phyloP scores from a whole-genome alignment of 495 filamentous ascomycete genomes.

The Trichoderma reesei region DNA sequence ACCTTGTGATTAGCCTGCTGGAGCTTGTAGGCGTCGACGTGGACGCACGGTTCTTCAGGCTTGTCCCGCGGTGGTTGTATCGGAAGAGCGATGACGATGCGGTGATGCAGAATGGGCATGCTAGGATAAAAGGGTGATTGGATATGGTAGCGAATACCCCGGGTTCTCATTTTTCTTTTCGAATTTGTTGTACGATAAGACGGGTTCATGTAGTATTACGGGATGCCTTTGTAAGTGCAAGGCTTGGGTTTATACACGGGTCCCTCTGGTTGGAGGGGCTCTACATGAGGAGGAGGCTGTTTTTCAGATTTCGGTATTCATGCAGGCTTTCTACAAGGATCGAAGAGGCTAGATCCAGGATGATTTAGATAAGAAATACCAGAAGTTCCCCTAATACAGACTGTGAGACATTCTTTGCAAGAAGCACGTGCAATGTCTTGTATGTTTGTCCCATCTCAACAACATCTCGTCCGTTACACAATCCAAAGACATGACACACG shows the following conservation, averaged over 20 bases:
- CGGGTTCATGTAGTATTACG: background rate
- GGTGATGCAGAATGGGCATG: background rate
- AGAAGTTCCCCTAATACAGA: too few species aligned
- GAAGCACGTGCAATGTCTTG: too few species aligned
- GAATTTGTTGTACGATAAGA: background rate
- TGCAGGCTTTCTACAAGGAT: too few species aligned
- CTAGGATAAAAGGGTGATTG: background rate
- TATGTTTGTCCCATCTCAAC: background rate
- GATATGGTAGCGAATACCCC: slow-evolving; percentile 7
- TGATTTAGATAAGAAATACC: too few species aligned
- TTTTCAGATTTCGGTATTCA: too few species aligned
- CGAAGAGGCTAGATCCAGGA: too few species aligned
- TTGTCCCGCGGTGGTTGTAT: background rate
- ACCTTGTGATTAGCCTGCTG: slow-evolving; percentile 16
- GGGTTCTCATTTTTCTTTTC: background rate
- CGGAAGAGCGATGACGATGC: background rate
- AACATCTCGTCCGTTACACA: background rate
- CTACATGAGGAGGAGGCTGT: too few species aligned
- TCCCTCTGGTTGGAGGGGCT: too few species aligned
- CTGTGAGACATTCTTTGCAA: too few species aligned
- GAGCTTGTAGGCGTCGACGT: slow-evolving; percentile 9
- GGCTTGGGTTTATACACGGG: too few species aligned
- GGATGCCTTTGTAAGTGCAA: too few species aligned
- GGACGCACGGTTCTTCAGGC: background rate
- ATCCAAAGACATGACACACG: background rate